Evolutionary conservation across 1,284 basidiomycete species (phyloP), one percentile per base, ranked within the genome.

Genomic region (Vanrija sp.): DNA sequence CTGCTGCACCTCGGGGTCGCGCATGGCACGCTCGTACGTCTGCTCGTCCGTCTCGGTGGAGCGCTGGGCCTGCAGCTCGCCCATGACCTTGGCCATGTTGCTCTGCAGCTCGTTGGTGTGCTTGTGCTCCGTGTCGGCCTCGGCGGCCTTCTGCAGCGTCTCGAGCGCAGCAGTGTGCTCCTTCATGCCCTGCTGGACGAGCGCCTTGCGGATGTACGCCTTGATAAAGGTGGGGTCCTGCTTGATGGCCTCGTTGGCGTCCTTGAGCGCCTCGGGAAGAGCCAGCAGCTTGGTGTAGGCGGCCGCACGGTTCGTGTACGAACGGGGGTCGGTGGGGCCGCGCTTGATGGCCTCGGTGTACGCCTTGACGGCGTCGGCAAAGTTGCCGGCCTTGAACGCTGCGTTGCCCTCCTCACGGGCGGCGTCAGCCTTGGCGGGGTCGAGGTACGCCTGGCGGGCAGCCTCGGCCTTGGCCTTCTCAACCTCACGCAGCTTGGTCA

Each of bases 331-430:
- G 34, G 78, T 74, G 43, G 96, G 96, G 67, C 91, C 86, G 51
- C 96, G 87, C 80, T 98, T 98, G 81, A 98, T 96, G 59, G 91
- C 88, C 79, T 99, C 96, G 14, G 88, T 85, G 79, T 98, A 99
- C 43, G 84, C 82, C 79, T 90, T 92, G 61, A 98, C 94, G 1
- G 94, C 90, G n/a, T 82, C 86, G 16, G 86, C 92, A 77, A 91
- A 97, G 74, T 93, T 86, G 25, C 91, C 93, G 3, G 79, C 82
- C 81, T 98, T 98, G 85, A 97, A 99, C 39, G 87, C 82, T 38
- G 80, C 78, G 75, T 98, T 99, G 16, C 96, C 96, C 72, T 94
- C 87, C 74, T 96, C 91, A 46, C 96, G 84, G 14, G 93, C 93
- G 51, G 79, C 72, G 43, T 88, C 88, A 25, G 91, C 88, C 79